Evolutionary conservation across 257 asterid genomes (phyloP).

Genomic region (Fraxinus quadrangulata): DNA sequence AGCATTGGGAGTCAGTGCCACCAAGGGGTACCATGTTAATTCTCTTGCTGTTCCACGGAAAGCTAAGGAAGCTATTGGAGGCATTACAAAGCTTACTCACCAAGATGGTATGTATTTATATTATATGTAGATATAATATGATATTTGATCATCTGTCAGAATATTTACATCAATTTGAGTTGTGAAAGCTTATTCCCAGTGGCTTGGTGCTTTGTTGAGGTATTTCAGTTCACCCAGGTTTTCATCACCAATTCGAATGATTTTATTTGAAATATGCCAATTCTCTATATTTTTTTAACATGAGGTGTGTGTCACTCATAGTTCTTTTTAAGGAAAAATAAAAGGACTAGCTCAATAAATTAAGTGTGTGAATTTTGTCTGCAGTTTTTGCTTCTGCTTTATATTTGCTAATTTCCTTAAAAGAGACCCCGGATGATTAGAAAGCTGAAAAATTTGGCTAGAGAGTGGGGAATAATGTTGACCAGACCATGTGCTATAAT

Average conservation of each 20-base stretch:
- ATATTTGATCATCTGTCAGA: not conserved
- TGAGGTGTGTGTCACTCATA: not conserved
- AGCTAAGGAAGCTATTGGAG: conserved; percentile 99
- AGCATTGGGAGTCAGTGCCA: conserved; percentile 87
- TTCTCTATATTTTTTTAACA: not conserved
- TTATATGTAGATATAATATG: conserved; percentile 14
- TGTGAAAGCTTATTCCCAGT: not conserved
- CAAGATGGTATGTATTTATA: conserved; percentile 63
- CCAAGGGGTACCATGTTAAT: conserved; percentile 84
- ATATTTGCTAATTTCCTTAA: not conserved
- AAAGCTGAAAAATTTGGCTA: not conserved
- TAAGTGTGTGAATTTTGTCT: not conserved
- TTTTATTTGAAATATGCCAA: conserved; percentile 7
- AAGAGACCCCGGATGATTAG: not conserved
- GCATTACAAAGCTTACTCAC: conserved; percentile 89
- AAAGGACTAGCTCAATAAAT: not conserved
- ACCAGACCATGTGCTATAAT: not conserved
- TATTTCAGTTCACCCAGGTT: conserved; percentile 3
- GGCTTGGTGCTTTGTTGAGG: conserved; percentile 16
- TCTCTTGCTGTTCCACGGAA: conserved; percentile 98
- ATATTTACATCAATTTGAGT: not conserved
- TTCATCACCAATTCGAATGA: conserved; percentile 7
- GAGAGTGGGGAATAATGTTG: not conserved
- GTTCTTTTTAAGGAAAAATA: not conserved
- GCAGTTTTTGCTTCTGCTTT: not conserved